Evolutionary conservation across 345 rosid species (phyloP).

Genomic region (Dimocarpus longan): DNA sequence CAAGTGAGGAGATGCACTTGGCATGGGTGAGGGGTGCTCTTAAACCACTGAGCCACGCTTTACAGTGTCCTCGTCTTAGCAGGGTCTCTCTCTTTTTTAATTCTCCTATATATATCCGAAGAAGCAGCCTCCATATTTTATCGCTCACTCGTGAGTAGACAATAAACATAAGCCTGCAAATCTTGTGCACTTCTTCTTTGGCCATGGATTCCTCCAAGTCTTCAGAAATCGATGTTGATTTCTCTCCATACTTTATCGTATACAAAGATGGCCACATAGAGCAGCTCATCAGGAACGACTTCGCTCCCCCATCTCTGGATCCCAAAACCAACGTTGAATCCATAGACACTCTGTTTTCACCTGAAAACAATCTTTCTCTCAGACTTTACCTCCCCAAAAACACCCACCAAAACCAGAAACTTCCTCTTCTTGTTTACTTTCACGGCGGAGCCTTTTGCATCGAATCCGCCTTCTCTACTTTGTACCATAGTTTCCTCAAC

Average conservation of each 20-base stretch:
- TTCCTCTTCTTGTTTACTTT: constrained; percentile 43
- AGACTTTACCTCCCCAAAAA: constrained; percentile 47
- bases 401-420: constrained; percentile 22
- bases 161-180: no score
- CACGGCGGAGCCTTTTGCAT: constrained; percentile 44
- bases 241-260: constrained; percentile 33
- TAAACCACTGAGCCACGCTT: no score
- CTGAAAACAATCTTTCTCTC: constrained; percentile 19
- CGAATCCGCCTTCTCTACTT: constrained; percentile 25
- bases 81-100: no score
- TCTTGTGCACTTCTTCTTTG: neutral
- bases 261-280: constrained; percentile 59
- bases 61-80: no score
- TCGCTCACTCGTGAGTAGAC: no score
- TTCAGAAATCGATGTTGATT: constrained; percentile 41
- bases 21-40: no score
- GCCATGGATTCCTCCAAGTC: constrained; percentile 10
- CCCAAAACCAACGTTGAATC: constrained; percentile 45
- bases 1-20: no score
- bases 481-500: constrained; percentile 34
- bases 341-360: constrained; percentile 41
- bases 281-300: constrained; percentile 35
- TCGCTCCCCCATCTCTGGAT: constrained; percentile 41
- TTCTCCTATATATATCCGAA: no score
- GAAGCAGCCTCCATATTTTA: no score